These are phyloP conservation scores for Ogataea paradorogensis DNA, from an alignment of 805 yeast species.

Conservation along the genomic window DNA sequence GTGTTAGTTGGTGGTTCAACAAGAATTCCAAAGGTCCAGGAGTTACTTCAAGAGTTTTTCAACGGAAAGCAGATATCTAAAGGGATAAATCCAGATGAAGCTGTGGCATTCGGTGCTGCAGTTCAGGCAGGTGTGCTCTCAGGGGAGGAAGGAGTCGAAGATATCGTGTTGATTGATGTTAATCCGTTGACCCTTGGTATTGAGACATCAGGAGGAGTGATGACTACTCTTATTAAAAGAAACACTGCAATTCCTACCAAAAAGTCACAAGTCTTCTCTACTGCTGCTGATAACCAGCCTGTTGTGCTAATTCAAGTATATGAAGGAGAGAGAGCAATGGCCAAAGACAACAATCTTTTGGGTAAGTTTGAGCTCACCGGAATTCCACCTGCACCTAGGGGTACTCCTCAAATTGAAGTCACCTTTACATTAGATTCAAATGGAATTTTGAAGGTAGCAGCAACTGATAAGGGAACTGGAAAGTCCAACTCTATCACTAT, in stretches of 20 bases:
- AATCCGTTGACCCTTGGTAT: constrained; percentile 94
- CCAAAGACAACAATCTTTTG: constrained; percentile 86
- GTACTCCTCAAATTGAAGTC: constrained; percentile 87
- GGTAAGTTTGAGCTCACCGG: constrained; percentile 86
- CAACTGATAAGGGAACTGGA: constrained; percentile 93
- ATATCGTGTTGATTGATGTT: constrained; percentile 85
- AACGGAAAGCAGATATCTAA: constrained; percentile 95
- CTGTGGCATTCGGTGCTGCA: constrained; percentile 99
- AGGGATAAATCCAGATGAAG: constrained; percentile 99
- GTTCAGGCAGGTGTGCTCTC: constrained; percentile 97
- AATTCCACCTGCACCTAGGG: constrained; percentile 90
- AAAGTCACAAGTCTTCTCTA: constrained; percentile 92
- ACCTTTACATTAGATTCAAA: constrained; percentile 86
- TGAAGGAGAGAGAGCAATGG: constrained; percentile 96
- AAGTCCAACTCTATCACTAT: constrained; percentile 87
- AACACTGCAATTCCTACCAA: constrained; percentile 94
- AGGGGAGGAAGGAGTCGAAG: constrained; percentile 93
- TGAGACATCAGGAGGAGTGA: constrained; percentile 96
- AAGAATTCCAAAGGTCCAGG: constrained; percentile 97
- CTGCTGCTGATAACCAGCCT: constrained; percentile 95
- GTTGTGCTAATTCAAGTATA: constrained; percentile 90
- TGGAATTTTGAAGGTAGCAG: constrained; percentile 82
- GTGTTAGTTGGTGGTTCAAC: constrained; percentile 99
- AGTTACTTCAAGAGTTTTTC: constrained; percentile 84
- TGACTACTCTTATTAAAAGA: constrained; percentile 93